Evolutionary conservation across 2,329 filamentous ascomycete genomes (phyloP).

Genomic region (Leptographium galeiforme): DNA sequence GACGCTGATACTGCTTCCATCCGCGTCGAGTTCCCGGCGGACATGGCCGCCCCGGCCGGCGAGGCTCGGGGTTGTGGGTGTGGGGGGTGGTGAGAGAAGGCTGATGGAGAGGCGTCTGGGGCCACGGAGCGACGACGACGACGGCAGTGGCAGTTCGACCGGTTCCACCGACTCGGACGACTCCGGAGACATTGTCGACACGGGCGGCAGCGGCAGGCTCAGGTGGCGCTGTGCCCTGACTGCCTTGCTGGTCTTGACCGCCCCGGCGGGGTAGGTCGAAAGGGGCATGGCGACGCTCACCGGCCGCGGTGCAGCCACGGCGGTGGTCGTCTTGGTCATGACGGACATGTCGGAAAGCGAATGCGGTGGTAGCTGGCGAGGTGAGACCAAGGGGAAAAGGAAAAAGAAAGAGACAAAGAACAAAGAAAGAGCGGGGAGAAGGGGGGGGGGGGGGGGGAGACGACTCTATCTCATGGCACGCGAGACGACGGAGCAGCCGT

Average conservation of each 20-base stretch:
- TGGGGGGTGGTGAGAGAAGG: not conserved
- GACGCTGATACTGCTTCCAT: constrained; percentile 2
- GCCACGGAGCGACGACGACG: not conserved
- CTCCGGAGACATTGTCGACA: not conserved
- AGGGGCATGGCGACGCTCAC: too few relatives aligned
- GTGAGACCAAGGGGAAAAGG: not conserved
- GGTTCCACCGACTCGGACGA: not conserved
- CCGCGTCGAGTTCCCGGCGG: not conserved
- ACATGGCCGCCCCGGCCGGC: not conserved
- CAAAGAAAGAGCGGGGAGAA: not conserved
- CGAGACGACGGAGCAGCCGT: not conserved
- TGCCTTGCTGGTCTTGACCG: not conserved
- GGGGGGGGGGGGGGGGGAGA: not conserved
- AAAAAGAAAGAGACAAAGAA: not conserved
- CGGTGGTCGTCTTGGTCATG: too few relatives aligned
- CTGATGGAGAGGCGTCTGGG: not conserved
- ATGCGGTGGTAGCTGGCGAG: too few relatives aligned
- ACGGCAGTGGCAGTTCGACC: not conserved
- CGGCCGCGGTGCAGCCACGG: too few relatives aligned
- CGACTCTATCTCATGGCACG: not conserved
- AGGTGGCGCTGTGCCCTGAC: constrained; percentile 6
- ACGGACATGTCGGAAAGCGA: too few relatives aligned
- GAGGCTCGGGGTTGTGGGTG: not conserved
- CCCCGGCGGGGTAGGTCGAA: not conserved
- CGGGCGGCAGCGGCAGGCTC: constrained; percentile 5